Evolutionary conservation across 2,329 filamentous ascomycete genomes (phyloP), one percentile per base, ranked within the genome.

Genomic region (Colletotrichum horii): DNA sequence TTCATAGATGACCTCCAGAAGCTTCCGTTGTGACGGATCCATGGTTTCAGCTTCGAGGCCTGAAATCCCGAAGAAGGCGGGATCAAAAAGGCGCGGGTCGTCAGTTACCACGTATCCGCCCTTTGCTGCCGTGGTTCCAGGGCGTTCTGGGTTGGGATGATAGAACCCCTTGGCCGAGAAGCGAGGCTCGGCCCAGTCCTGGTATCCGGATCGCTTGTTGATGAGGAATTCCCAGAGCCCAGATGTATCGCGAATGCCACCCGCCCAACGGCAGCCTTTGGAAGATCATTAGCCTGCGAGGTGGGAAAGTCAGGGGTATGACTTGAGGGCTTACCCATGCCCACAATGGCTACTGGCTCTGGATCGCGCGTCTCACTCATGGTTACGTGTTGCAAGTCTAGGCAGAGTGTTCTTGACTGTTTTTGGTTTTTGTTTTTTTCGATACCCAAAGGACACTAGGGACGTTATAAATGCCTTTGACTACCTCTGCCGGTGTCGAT

Each of bases 221-320:
- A 48, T 68, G 5, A 79, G 58, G 26, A 79, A 66, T 16, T 79
- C 74, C 78, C 78, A 79, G n/a, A 79, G 61, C n/a, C 43, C 71
- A 6, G 74, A 55, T 6, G 70, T n/a, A 26, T 30, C 24, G 19
- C 34, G 72, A 70, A 22, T 76, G 72, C 48, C 62, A 16, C 34
- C 36, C 15, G 28, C 26, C 28, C 24, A 32, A 16, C 58, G 58
- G 28, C 58, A 61, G 6, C 26, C 58, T 61, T 19, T 8, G 0
- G 8, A 6, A 22, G n/a, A 61, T 12, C n/a, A 19, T 61, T 22
- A 61, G 28, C 58, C 0, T 19, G 26, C 22, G 16, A 34, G 1
- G 22, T 34, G 11, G 6, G 8, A 14, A 30, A 22, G 0, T 30
- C 26, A 19, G 0, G 1, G 1, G 55, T n/a, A 48, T 48, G 6